These are phyloP conservation scores for Boletellus ananas DNA, from an alignment of 768 basidiomycete species.

Conservation along the genomic window DNA sequence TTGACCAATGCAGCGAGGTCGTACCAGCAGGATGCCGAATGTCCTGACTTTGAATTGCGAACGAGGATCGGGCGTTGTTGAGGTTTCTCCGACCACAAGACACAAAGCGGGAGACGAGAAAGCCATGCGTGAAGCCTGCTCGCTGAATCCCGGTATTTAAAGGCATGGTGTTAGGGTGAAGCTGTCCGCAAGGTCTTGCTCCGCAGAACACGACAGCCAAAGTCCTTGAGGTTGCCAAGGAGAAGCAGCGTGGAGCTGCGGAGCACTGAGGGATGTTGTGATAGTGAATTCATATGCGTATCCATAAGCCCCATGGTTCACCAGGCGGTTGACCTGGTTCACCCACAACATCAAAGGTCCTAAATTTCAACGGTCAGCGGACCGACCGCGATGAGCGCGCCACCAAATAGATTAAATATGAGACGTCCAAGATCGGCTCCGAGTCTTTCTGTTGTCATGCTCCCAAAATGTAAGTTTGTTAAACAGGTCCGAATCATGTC, in stretches of 20 bases:
- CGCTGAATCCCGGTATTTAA: constrained; percentile 24
- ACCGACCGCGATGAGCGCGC: neutral
- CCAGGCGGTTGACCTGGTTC: constrained; percentile 6
- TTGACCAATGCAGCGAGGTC: constrained; percentile 11
- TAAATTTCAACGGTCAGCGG: neutral
- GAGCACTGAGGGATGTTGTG: constrained; percentile 9
- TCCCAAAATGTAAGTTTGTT: neutral
- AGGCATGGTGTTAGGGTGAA: constrained; percentile 18
- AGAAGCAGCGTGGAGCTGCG: constrained; percentile 22
- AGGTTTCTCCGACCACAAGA: constrained; percentile 17
- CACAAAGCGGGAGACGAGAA: constrained; percentile 23
- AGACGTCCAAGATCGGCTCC: neutral
- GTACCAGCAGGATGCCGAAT: constrained; percentile 16
- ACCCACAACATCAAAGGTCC: neutral
- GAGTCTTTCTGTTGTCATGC: neutral
- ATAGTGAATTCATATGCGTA: constrained; percentile 10
- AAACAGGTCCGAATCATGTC: neutral
- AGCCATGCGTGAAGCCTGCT: constrained; percentile 18
- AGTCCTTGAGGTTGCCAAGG: constrained; percentile 18
- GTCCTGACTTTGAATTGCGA: constrained; percentile 28
- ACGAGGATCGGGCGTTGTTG: constrained; percentile 28
- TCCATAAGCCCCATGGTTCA: constrained; percentile 3
- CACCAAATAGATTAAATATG: neutral
- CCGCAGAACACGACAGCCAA: constrained; percentile 18
- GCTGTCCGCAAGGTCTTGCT: constrained; percentile 15